Evolutionary conservation across 768 basidiomycete genomes (phyloP), one percentile per base, ranked within the genome.

Genomic region (Agaricus bisporus): DNA sequence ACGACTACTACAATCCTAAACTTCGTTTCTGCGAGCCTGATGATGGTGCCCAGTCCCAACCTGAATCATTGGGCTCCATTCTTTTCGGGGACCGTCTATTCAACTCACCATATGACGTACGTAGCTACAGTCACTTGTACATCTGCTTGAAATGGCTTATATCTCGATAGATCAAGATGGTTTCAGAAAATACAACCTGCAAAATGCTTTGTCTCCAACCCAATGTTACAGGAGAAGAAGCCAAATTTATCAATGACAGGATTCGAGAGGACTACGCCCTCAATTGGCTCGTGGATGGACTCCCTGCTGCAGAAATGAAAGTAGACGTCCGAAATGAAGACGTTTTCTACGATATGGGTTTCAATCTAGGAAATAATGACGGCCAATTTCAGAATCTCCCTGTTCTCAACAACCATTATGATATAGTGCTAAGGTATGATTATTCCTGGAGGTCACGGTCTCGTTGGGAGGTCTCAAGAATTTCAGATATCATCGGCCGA

Each of bases 71-170:
- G 25, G 95, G 95, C 5, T 91, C 91, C 15, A 94, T 98, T 61
- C 73, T 98, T n/a, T 97, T 97, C 60, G 95, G 95, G 14, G 95
- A 98, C 73, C 79, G 95, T 58, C 92, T 98, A 60, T 91, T 93
- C 68, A 84, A 86, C 63, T 91, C 91, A 3, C 89, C 86, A 2
- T 98, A 92, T 63, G 81, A 94, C 59, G 89, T 92, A 57, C 51
- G 85, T 72, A 32, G 25, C 51, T n/a, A 10, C 25, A 36, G 7
- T 6, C 32, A 9, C 26, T 14, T 39, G 18, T 7, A 37, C 22
- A 22, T 12, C 36, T 46, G 39, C 46, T 48, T 25, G 49, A 12
- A 32, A 17, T 61, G 49, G 44, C 63, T 48, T 43, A 45, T 41
- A 49, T 47, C n/a, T 43, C 48, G 20, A 29, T 60, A 94, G 85